Base-by-base conservation (phyloP, 1,284 basidiomycete genomes). In the Phaffia rhodozyma region DNA sequence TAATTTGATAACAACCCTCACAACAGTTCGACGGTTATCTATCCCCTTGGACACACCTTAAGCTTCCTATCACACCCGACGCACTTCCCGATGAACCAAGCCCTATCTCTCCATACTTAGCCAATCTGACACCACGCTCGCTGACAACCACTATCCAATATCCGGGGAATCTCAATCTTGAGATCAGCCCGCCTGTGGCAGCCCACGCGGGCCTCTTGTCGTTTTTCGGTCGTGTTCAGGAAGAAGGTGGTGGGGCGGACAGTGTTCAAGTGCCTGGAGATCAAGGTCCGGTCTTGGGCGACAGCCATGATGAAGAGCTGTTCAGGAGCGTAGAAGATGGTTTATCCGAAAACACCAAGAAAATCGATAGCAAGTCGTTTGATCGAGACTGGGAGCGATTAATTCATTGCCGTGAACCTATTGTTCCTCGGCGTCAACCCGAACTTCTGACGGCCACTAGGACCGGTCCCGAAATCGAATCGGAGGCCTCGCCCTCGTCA, bases 11-110 rank as follows among this genome's bases (percentile, higher is more conserved):
- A 61, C 58, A 25, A 50, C 38, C 47, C 23, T 34, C 52, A 21
- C 71, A 71, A 55, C 70, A 76, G 69, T 81, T 79, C 68, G 79
- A 80, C 60, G 70, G 78, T 5, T 80, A 73, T 68, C 75, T 76
- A 67, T 79, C 76, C 0, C 79, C 80, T 0, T 82, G 80, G 79
- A 78, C 76, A 1, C 69, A 76, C 50, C 72, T 70, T n/a, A 62
- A 72, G 23, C 68, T 72, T 70, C 73, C 67, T 58, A 71, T 20
- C 72, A 71, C 60, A 62, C 59, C 23, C 62, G 58, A 59, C 72
- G 57, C 65, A 72, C 18, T 66, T 69, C 7, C 72, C 72, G 69
- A 25, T 63, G 70, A 18, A 55, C 69, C 23, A 63, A 67, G 1
- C 71, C 71, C 52, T 54, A 62, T 30, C 62, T 73, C 61, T 66